phyloP scores from a whole-genome alignment of 2,329 filamentous ascomycete species.

The Trichophyton verrucosum region DNA sequence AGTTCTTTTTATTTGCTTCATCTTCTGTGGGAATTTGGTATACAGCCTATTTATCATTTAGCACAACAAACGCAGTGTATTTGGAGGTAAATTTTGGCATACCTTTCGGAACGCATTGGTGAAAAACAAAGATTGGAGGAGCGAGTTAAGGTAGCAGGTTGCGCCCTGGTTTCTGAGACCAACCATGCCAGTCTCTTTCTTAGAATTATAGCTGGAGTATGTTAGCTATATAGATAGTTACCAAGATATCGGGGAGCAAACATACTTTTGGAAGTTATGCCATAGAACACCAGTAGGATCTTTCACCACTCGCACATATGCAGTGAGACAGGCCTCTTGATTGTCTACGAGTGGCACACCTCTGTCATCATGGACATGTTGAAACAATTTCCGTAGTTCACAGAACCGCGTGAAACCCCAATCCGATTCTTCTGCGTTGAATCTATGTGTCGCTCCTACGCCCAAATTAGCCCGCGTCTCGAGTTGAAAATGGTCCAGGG shows the following conservation, averaged over 20 bases:
- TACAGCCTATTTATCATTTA: slow-evolving; percentile 51
- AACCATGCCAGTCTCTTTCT: slow-evolving; percentile 95
- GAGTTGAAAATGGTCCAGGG: not conserved
- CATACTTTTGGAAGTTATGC: slow-evolving; percentile 36
- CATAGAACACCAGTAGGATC: slow-evolving; percentile 39
- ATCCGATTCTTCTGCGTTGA: slow-evolving; percentile 90
- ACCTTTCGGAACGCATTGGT: slow-evolving; percentile 90
- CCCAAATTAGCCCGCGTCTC: slow-evolving; percentile 9
- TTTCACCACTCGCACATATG: slow-evolving; percentile 38
- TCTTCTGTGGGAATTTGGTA: slow-evolving; percentile 94
- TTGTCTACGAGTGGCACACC: slow-evolving; percentile 44
- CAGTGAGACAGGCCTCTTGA: slow-evolving; percentile 35
- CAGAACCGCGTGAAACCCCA: slow-evolving; percentile 98
- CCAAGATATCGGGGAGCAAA: slow-evolving; percentile 8
- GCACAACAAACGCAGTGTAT: not conserved
- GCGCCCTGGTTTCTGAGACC: slow-evolving; percentile 94
- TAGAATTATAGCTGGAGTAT: slow-evolving; percentile 70
- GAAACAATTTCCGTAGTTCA: slow-evolving; percentile 76
- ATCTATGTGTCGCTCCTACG: slow-evolving; percentile 76
- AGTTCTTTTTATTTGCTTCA: slow-evolving; percentile 60
- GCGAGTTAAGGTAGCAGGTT: slow-evolving; percentile 75
- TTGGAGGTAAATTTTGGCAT: slow-evolving; percentile 10
- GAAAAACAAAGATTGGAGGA: slow-evolving; percentile 73
- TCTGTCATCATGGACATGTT: slow-evolving; percentile 57
- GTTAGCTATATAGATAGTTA: slow-evolving; percentile 24